Evolutionary conservation across 2,329 filamentous ascomycete species (phyloP).

Genomic region (Phialemoniopsis sp.): DNA sequence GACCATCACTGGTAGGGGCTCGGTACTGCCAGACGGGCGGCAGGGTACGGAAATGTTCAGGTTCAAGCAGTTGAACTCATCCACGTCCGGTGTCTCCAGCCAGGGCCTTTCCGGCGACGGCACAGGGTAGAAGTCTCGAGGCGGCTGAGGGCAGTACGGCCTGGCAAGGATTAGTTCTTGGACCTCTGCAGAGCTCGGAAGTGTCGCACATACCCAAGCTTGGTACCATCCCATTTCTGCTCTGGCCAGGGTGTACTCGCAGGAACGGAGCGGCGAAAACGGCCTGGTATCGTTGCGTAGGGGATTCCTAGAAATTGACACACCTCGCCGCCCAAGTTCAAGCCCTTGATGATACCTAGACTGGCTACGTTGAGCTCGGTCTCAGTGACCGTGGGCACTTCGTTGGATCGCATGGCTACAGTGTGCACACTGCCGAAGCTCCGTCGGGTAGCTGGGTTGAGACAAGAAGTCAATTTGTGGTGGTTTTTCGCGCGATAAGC

Average conservation of each 20-base stretch:
- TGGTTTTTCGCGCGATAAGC: no score
- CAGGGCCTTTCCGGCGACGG: conserved; percentile 4
- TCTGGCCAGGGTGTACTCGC: conserved; percentile 1
- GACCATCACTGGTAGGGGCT: conserved; percentile 5
- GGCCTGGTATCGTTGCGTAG: conserved; percentile 5
- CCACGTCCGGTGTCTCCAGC: conserved; percentile 1
- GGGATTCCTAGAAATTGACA: conserved; percentile 9
- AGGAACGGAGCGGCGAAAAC: conserved; percentile 5
- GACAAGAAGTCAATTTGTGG: no score
- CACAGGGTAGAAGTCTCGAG: conserved; percentile 9
- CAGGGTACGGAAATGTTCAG: conserved; percentile 8
- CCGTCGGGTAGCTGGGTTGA: no score
- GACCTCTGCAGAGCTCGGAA: no score
- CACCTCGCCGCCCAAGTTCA: conserved; percentile 1
- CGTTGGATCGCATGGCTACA: conserved; percentile 4
- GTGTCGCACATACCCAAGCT: conserved; percentile 5
- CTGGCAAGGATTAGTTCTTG: no score
- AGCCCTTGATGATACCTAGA: conserved; percentile 5
- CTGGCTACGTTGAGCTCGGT: conserved; percentile 4
- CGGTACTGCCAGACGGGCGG: no score
- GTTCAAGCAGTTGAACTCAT: conserved; percentile 6
- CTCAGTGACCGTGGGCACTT: not conserved
- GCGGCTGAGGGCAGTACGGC: conserved; percentile 7
- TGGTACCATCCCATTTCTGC: conserved; percentile 6
- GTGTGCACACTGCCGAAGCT: no score